A percentile compares a stretch with the other conserved stretches of the same genome.
Conservation (phyloP, 208 protist genomes). For the Leishmania tropica region DNA sequence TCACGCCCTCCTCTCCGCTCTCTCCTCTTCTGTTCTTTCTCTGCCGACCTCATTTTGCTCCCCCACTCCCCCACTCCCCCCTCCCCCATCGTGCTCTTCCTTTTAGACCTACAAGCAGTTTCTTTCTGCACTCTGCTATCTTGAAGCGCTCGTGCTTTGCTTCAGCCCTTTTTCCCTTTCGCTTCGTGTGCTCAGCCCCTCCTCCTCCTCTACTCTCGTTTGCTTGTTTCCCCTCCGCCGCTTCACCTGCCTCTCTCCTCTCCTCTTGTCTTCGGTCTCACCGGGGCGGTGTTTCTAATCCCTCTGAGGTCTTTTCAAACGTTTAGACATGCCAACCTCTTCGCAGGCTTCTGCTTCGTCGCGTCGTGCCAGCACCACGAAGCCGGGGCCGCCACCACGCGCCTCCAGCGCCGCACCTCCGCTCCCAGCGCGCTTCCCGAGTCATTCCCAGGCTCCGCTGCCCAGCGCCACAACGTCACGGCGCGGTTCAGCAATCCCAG, state of each 20-base stretch:
- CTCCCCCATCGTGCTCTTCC: too few species aligned
- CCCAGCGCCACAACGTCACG: neutral
- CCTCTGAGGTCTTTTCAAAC: neutral
- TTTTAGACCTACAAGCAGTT: neutral
- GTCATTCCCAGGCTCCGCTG: neutral
- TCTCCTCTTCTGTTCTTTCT: neutral
- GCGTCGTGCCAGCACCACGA: neutral
- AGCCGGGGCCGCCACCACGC: neutral
- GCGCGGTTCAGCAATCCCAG: conserved; percentile 7
- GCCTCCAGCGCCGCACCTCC: conserved; percentile 2
- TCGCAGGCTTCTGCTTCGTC: conserved; percentile 6
- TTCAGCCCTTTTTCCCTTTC: too few species aligned
- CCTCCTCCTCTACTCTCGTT: neutral
- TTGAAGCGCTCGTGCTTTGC: neutral
- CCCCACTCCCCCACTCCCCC: neutral
- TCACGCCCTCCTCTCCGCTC: neutral
- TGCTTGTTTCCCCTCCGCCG: neutral
- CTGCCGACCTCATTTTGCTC: neutral
- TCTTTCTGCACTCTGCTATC: neutral
- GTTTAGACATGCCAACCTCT: conserved; percentile 9
- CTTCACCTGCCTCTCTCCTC: neutral
- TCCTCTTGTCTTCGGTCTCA: neutral
- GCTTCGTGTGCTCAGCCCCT: neutral
- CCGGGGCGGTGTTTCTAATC: neutral
- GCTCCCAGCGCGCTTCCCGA: conserved; percentile 1